Base-by-base conservation (phyloP, 768 basidiomycete species). In the Suillus paluster region DNA sequence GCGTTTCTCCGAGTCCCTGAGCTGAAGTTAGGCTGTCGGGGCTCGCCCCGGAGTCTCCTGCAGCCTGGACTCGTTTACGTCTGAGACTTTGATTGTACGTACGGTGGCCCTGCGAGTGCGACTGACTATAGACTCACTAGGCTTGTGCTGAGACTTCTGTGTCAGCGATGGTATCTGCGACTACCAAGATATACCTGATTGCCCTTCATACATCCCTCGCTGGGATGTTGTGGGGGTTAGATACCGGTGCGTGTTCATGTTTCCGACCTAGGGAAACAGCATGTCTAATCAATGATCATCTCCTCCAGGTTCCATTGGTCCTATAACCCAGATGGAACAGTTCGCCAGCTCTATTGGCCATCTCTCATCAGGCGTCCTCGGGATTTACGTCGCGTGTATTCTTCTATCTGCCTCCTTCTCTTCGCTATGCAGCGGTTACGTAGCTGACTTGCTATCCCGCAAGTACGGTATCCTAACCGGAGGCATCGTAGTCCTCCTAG, bases 381-480 rank as follows among this genome's bases (percentile, higher is more conserved):
- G 83, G 27, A 68, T 83, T 15, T 75, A 81, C 42, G 80, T 83
- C 25, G 77, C 80, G 25, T 75, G 70, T 39, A 79, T 82, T 59
- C 74, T 81, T 9, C 70, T 82, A 23, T 78, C 80, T 0, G 81
- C 80, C 15, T 75, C 77, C 0, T 59, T 80, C 17, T 72, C 79
- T 25, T 78, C 80, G 30, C 30, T 78, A 10, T 70, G 71, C 53
- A 78, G 79, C 50, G 84, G 83, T 11, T 71, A 76, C 30, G 63
- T 84, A 49, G 77, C 82, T 2, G 81, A 84, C 71, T 67, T 70
- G 58, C 76, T 84, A 38, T 81, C 81, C 36, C 78, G 82, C 57
- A 84, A 79, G 41, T 73, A 77, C 61, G 81, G 78, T 0, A 80
- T 83, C 44, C 69, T 81, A 21, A 66, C 78, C 11, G 82, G 84